Evolutionary conservation across 176 grass and related monocot genomes (phyloP).

Genomic region (Aegilops speltoides): DNA sequence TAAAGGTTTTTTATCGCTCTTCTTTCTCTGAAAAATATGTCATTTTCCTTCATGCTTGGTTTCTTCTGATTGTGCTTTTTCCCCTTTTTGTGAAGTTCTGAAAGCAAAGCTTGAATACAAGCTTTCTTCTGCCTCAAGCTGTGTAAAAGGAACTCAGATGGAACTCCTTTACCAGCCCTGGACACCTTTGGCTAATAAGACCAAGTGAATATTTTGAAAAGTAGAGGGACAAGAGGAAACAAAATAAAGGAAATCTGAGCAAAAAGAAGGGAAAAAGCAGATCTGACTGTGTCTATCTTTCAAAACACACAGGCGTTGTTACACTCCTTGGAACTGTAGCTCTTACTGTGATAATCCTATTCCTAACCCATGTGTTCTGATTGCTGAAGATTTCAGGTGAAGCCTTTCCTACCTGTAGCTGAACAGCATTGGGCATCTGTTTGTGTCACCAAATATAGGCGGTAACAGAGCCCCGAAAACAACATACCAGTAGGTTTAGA

Average conservation of each 20-base stretch:
- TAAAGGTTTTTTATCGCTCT: neutral
- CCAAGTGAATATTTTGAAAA: conserved; percentile 39
- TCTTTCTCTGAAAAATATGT: conserved; percentile 20
- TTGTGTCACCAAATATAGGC: conserved; percentile 9
- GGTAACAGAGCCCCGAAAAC: neutral
- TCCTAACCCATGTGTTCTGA: conserved; percentile 7
- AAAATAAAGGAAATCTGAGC: conserved; percentile 5
- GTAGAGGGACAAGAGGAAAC: conserved; percentile 28
- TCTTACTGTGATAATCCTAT: neutral
- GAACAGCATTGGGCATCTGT: neutral
- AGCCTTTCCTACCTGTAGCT: conserved; percentile 1
- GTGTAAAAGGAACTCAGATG: conserved; percentile 61
- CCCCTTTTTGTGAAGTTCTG: neutral
- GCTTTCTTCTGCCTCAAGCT: conserved; percentile 49
- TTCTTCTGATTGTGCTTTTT: neutral
- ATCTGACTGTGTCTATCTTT: conserved; percentile 28
- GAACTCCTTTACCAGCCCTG: conserved; percentile 54
- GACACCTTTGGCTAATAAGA: conserved; percentile 28
- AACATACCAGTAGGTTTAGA: conserved; percentile 18
- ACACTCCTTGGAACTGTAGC: conserved; percentile 7
- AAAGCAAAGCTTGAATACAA: conserved; percentile 32
- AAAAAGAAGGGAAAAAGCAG: conserved; percentile 16
- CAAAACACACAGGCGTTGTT: conserved; percentile 12
- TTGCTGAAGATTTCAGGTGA: conserved; percentile 9
- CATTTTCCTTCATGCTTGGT: conserved; percentile 23